A percentile compares a stretch with the other conserved stretches of the same genome.
Evolutionary conservation across 2,329 filamentous ascomycete genomes (phyloP).

Genomic region (Alternaria arborescens): DNA sequence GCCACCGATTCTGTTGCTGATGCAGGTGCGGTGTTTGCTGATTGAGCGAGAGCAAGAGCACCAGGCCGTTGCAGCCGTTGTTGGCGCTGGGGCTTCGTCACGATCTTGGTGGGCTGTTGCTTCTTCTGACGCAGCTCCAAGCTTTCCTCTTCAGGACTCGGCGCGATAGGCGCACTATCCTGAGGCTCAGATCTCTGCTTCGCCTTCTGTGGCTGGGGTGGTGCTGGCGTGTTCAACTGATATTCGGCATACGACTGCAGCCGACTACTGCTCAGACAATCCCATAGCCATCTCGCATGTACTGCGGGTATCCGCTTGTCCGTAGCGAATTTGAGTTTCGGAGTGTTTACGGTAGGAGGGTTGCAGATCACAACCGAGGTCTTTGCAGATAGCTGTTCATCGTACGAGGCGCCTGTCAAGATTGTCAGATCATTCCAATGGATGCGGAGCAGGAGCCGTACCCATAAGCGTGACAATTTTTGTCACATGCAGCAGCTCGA

Average conservation of each 20-base stretch:
- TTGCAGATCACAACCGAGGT: constrained; percentile 83
- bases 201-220: constrained; percentile 22
- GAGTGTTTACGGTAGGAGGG: constrained; percentile 63
- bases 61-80: constrained; percentile 28
- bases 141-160: constrained; percentile 35
- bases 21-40: constrained; percentile 29
- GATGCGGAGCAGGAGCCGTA: constrained; percentile 40
- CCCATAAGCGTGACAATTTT: constrained; percentile 78
- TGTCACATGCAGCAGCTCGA: constrained; percentile 85
- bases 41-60: constrained; percentile 36
- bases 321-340: constrained; percentile 81
- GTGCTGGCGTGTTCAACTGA: constrained; percentile 29
- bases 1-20: constrained; percentile 30
- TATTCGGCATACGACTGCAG: constrained; percentile 60
- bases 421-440: constrained; percentile 22
- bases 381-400: constrained; percentile 75
- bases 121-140: constrained; percentile 32
- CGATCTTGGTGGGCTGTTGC: constrained; percentile 22
- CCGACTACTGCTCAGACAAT: constrained; percentile 69
- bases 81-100: constrained; percentile 23
- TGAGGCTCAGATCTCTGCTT: constrained; percentile 24
- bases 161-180: constrained; percentile 28
- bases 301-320: constrained; percentile 84
- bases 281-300: constrained; percentile 82
- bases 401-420: constrained; percentile 73